A percentile compares a stretch with the other conserved stretches of the same genome.
Conservation (phyloP, 1,284 basidiomycete genomes). For the Moesziomyces globuligerus region DNA sequence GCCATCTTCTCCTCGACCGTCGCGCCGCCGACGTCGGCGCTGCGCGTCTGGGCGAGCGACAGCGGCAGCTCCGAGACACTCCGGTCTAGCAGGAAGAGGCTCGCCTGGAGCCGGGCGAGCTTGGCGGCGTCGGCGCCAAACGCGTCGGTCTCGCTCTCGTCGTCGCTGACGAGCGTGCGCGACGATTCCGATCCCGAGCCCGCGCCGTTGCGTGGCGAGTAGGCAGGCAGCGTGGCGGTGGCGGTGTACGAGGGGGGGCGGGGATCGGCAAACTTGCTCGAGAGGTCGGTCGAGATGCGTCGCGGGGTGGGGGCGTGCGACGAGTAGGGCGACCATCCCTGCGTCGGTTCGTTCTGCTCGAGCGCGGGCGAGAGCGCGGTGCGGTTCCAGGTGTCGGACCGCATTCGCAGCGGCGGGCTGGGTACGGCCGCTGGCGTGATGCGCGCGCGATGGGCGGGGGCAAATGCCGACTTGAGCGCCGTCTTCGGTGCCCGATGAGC, state of each 20-base stretch:
- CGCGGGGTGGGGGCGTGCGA: constrained; percentile 26
- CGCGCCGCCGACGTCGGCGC: constrained; percentile 3
- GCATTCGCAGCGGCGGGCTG: constrained; percentile 6
- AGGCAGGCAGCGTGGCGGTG: not conserved
- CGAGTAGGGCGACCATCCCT: constrained; percentile 40
- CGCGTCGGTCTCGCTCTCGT: constrained; percentile 9
- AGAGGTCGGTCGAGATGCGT: constrained; percentile 8
- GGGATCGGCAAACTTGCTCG: not conserved
- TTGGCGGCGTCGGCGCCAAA: constrained; percentile 28
- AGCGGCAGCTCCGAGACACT: constrained; percentile 19
- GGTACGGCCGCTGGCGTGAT: not conserved
- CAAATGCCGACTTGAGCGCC: constrained; percentile 24
- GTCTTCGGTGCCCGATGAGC: not conserved
- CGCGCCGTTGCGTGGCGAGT: not conserved
- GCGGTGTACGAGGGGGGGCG: not conserved
- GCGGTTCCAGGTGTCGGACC: not conserved
- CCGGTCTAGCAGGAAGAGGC: constrained; percentile 21
- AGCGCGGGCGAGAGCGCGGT: not conserved
- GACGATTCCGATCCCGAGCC: constrained; percentile 16
- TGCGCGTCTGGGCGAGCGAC: constrained; percentile 5
- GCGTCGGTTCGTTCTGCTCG: constrained; percentile 8
- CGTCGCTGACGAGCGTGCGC: constrained; percentile 13
- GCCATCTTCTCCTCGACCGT: constrained; percentile 42
- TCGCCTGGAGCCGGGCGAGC: constrained; percentile 34
- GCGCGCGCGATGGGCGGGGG: not conserved